Percentiles rank a stretch among this genome's conserved stretches.
phyloP scores from a whole-genome alignment of 2,329 filamentous ascomycete species.

The Stagonosporopsis chrysanthemi region DNA sequence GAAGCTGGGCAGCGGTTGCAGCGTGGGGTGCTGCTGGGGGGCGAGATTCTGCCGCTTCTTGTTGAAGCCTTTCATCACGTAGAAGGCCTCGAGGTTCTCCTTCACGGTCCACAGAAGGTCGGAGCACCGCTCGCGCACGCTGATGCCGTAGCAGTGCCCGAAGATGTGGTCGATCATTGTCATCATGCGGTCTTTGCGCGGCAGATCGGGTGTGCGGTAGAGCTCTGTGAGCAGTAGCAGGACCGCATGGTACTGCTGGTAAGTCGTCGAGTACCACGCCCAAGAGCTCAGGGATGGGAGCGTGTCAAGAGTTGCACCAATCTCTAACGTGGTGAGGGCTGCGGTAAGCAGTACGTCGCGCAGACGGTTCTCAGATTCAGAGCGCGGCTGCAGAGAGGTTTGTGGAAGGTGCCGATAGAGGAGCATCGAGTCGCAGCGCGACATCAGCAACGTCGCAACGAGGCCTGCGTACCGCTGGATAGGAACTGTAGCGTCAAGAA shows the following conservation, averaged over 20 bases:
- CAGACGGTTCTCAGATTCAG: slow-evolving; percentile 47
- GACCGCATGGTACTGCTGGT: slow-evolving; percentile 50
- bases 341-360: slow-evolving; percentile 48
- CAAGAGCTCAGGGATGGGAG: slow-evolving; percentile 45
- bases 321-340: slow-evolving; percentile 48
- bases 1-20: slow-evolving; percentile 34
- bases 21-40: slow-evolving; percentile 39
- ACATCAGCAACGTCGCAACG: slow-evolving; percentile 48
- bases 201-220: slow-evolving; percentile 47
- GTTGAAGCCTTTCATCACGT: slow-evolving; percentile 49
- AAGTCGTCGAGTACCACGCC: slow-evolving; percentile 50
- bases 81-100: slow-evolving; percentile 50
- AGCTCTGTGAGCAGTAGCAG: slow-evolving; percentile 49
- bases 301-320: slow-evolving; percentile 50
- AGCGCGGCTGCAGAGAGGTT: slow-evolving; percentile 43
- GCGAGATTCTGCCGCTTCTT: slow-evolving; percentile 34
- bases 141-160: slow-evolving; percentile 49
- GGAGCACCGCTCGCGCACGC: slow-evolving; percentile 44
- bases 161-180: slow-evolving; percentile 52
- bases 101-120: slow-evolving; percentile 49
- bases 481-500: slow-evolving; percentile 43
- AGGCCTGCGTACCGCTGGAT: slow-evolving; percentile 50
- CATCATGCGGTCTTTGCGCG: slow-evolving; percentile 47
- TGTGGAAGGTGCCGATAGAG: slow-evolving; percentile 50
- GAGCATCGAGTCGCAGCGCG: slow-evolving; percentile 51